A percentile compares a stretch with the other conserved stretches of the same genome.
Conservation (phyloP, 192 early-diverging fungal species). For the Podila horticola region DNA sequence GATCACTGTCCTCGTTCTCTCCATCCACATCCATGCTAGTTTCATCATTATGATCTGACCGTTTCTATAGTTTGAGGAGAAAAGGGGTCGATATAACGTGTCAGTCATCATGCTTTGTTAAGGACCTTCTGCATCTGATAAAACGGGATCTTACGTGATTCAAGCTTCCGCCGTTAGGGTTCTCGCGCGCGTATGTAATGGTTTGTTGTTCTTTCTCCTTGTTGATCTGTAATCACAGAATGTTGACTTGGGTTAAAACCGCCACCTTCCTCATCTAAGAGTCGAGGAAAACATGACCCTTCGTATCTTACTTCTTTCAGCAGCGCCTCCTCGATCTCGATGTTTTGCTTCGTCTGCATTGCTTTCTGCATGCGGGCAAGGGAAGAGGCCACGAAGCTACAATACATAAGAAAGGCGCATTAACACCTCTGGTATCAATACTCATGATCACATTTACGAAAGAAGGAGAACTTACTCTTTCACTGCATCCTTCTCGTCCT, state of each 20-base stretch:
- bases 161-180: conserved; percentile 34
- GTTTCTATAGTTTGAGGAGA: conserved; percentile 13
- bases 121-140: too few species aligned
- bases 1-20: conserved; percentile 22
- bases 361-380: conserved; percentile 36
- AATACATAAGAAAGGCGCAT: not conserved
- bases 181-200: conserved; percentile 30
- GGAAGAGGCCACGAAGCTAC: conserved; percentile 29
- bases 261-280: not conserved
- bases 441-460: too few species aligned
- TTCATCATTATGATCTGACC: conserved; percentile 4
- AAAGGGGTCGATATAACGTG: not conserved
- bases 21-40: conserved; percentile 32
- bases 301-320: conserved; percentile 26
- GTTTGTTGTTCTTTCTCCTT: conserved; percentile 44
- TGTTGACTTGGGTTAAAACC: not conserved
- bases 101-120: not conserved
- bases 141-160: conserved; percentile 16
- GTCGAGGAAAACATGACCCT: not conserved
- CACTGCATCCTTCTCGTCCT: conserved; percentile 88
- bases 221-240: conserved; percentile 27
- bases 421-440: not conserved
- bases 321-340: conserved; percentile 37
- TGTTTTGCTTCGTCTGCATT: conserved; percentile 44
- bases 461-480: conserved; percentile 58